Conservation (phyloP, 495 filamentous ascomycete genomes). For the Hypoxylon rickii region DNA sequence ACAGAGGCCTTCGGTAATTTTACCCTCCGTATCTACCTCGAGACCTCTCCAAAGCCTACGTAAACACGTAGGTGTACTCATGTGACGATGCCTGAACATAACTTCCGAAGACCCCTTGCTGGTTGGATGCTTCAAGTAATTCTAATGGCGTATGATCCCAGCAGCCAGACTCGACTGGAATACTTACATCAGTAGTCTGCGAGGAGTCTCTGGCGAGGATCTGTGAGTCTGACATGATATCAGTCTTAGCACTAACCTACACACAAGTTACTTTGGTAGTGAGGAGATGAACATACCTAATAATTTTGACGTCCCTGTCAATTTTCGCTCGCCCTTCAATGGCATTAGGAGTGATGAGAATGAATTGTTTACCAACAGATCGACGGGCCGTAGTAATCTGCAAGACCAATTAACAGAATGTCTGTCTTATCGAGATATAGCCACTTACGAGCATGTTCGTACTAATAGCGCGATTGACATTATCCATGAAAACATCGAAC, state of each 20-base stretch:
- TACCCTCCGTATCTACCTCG: no score
- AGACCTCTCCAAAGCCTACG: background rate
- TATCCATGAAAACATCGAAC: conserved; percentile 99
- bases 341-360: conserved; percentile 93
- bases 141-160: no score
- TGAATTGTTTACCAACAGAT: conserved; percentile 88
- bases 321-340: conserved; percentile 72
- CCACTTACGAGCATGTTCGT: conserved; percentile 87
- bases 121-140: conserved; percentile 1
- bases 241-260: background rate
- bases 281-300: conserved; percentile 66
- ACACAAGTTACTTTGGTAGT: background rate
- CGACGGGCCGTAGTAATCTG: conserved; percentile 82
- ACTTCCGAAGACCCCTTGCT: conserved; percentile 3
- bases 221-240: conserved; percentile 42
- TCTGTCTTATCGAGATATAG: conserved; percentile 2
- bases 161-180: background rate
- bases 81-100: background rate
- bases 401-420: conserved; percentile 9
- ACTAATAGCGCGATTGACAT: conserved; percentile 89
- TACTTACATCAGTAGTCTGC: conserved; percentile 40
- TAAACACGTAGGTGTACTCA: background rate
- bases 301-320: conserved; percentile 79
- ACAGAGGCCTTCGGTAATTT: no score
- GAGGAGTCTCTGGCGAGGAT: conserved; percentile 60